Evolutionary conservation across 495 filamentous ascomycete genomes (phyloP).

Genomic region (Daldinia childiae): DNA sequence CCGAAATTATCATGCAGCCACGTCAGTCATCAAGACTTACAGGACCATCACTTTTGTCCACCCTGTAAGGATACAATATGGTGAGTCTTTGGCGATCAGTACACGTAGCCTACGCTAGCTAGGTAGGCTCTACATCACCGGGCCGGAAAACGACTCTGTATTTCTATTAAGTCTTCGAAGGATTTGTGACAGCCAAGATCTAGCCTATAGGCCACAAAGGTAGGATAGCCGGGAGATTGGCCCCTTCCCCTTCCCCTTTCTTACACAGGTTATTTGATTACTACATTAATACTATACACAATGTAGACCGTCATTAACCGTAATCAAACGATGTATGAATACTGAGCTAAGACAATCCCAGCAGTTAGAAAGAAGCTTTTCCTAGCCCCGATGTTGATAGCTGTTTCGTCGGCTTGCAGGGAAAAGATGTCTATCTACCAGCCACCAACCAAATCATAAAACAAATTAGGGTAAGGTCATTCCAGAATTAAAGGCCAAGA

Average conservation of each 20-base stretch:
- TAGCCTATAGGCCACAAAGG: not conserved
- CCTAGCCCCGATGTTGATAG: not conserved
- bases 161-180: not conserved
- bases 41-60: not conserved
- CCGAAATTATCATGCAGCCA: slow-evolving; percentile 3
- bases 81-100: not conserved
- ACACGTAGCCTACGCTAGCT: not conserved
- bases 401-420: not conserved
- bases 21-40: slow-evolving; percentile 5
- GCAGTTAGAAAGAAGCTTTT: not conserved
- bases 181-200: not conserved
- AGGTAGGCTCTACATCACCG: not conserved
- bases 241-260: not conserved
- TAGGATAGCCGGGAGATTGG: not conserved
- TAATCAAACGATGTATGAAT: not conserved
- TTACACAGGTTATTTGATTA: not conserved
- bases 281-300: not conserved
- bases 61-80: not conserved
- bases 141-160: not conserved
- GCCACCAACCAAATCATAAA: not conserved
- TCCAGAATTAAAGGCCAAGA: not conserved
- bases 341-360: not conserved
- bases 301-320: not conserved
- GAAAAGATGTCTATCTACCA: not conserved
- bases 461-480: not conserved